These are phyloP conservation scores for Monosiga brevicollis DNA, from an alignment of 78 protist genomes.

Conservation along the genomic window DNA sequence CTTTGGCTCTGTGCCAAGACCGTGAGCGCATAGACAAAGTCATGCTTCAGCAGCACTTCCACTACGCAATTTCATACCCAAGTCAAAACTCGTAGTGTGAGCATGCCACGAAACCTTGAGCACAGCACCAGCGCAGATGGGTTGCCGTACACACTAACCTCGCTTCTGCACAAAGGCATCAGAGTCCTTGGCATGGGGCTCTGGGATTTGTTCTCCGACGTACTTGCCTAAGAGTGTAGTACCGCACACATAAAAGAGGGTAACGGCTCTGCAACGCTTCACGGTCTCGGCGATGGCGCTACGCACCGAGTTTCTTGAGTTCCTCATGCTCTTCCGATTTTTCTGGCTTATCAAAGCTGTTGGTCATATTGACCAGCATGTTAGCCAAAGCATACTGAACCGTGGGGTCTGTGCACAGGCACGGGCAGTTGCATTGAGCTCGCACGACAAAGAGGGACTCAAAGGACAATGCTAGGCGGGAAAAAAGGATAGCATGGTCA, in stretches of 20 bases:
- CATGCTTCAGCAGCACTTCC: not conserved
- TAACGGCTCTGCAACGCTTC: not conserved
- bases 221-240: not conserved
- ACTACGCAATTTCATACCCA: not conserved
- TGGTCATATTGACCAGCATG: not conserved
- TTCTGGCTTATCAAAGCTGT: not conserved
- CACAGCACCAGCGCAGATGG: too few relatives aligned
- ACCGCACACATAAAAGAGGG: too few relatives aligned
- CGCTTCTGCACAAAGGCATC: conserved; percentile 1
- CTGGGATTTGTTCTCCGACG: not conserved
- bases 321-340: not conserved
- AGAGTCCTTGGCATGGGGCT: not conserved
- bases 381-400: not conserved
- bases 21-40: not conserved
- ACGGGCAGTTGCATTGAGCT: not conserved
- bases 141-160: too few relatives aligned
- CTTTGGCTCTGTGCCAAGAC: not conserved
- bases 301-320: not conserved
- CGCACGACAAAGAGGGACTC: too few relatives aligned
- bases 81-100: too few relatives aligned
- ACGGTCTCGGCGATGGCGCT: not conserved
- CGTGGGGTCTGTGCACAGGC: not conserved
- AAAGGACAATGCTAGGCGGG: too few relatives aligned
- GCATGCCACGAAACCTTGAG: too few relatives aligned
- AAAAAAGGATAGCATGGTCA: too few relatives aligned